Conservation (phyloP, 2,329 filamentous ascomycete species). For the Immersiporthe knoxdaviesiana region DNA sequence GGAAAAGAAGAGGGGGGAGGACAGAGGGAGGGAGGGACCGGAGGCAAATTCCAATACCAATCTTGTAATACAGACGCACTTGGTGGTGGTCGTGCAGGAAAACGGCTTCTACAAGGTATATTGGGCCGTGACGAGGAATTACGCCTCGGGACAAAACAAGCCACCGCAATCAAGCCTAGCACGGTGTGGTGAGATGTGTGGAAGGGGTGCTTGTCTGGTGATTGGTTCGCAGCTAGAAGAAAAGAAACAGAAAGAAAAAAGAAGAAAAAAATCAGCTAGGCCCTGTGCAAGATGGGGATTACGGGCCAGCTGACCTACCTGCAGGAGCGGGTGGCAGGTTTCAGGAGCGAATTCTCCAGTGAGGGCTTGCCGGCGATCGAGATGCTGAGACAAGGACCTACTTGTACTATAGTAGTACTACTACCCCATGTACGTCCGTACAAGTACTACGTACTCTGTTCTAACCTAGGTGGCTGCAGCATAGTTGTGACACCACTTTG, state of each 20-base stretch:
- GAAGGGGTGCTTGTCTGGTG: background rate
- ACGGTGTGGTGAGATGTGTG: background rate
- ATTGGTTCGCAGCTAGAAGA: background rate
- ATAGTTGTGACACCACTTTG: background rate
- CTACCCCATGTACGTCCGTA: too few species aligned
- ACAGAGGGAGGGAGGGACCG: background rate
- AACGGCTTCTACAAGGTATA: background rate
- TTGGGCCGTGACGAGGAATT: background rate
- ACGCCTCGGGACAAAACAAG: background rate
- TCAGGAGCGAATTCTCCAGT: background rate
- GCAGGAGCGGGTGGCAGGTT: conserved; percentile 6
- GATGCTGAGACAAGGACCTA: background rate
- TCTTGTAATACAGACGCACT: background rate
- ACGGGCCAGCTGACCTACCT: background rate
- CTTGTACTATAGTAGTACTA: too few species aligned
- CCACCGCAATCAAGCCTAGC: background rate
- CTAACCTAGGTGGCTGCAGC: background rate
- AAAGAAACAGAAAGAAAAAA: background rate
- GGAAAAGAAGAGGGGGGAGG: too few species aligned
- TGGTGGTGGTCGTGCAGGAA: background rate
- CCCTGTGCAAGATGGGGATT: background rate
- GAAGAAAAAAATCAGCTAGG: background rate
- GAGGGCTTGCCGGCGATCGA: background rate
- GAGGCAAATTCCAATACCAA: background rate
- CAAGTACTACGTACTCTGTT: too few species aligned